Percentiles rank a stretch among this genome's conserved stretches.
phyloP scores from a whole-genome alignment of 176 grass and related monocot genomes.

The Ensete glaucum region DNA sequence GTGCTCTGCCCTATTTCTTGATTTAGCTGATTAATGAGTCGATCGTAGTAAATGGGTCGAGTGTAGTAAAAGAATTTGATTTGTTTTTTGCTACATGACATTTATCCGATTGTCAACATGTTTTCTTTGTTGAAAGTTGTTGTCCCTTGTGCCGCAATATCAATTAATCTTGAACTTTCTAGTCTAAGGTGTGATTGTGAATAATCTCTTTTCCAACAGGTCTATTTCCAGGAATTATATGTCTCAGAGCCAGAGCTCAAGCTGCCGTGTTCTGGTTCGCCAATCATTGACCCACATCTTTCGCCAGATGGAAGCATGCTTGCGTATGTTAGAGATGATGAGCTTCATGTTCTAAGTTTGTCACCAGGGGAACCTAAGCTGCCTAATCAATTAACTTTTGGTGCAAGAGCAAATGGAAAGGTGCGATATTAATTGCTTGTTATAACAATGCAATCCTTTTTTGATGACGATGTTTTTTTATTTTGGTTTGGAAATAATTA shows the following conservation, averaged over 20 bases:
- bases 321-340: constrained; percentile 81
- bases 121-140: neutral
- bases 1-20: constrained; percentile 22
- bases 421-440: constrained; percentile 18
- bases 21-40: neutral
- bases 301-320: constrained; percentile 90
- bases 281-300: constrained; percentile 86
- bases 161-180: neutral
- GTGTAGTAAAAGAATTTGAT: neutral
- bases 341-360: constrained; percentile 56
- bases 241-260: constrained; percentile 79
- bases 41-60: neutral
- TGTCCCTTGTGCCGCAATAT: neutral
- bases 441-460: neutral
- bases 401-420: constrained; percentile 75
- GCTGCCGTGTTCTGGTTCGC: constrained; percentile 54
- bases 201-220: constrained; percentile 38
- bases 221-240: constrained; percentile 94
- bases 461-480: neutral
- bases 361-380: constrained; percentile 46
- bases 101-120: neutral
- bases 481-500: neutral
- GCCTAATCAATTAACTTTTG: constrained; percentile 65
- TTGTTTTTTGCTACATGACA: neutral
- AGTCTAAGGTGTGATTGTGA: neutral